Evolutionary conservation across 805 yeast species (phyloP).

Genomic region (Blastobotrys americana): DNA sequence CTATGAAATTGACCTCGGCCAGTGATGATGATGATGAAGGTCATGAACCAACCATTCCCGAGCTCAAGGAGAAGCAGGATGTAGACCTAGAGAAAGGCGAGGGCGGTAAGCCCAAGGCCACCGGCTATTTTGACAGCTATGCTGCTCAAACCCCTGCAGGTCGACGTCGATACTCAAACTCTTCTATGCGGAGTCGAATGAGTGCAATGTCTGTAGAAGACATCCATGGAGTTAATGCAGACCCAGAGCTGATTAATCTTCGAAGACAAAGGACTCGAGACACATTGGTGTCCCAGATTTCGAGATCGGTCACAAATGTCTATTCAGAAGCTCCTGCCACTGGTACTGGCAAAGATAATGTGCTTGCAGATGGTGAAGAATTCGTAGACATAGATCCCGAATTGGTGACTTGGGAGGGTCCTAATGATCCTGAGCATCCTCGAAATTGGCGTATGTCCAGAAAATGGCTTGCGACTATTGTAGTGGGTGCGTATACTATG

Average conservation of each 20-base stretch:
- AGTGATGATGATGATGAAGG: background rate
- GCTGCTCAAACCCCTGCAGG: no score
- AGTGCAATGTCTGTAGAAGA: background rate
- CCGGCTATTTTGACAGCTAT: no score
- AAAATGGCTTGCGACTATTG: constrained; percentile 39
- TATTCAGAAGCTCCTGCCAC: background rate
- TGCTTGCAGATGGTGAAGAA: constrained; percentile 43
- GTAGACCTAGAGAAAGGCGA: background rate
- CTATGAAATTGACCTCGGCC: background rate
- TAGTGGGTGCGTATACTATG: constrained; percentile 50
- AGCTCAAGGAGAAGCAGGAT: background rate
- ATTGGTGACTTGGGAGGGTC: constrained; percentile 60
- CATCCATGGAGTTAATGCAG: background rate
- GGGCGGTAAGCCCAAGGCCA: no score
- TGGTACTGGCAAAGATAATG: constrained; percentile 22
- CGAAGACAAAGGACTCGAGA: background rate
- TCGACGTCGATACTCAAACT: background rate
- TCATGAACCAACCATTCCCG: background rate
- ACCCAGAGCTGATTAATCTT: background rate
- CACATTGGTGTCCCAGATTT: background rate
- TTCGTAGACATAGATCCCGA: constrained; percentile 54
- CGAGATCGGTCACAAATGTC: background rate
- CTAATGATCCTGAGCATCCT: constrained; percentile 55
- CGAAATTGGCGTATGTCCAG: constrained; percentile 46
- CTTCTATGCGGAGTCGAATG: background rate